Conservation (phyloP, 805 yeast genomes). For the Saturnispora besseyi region DNA sequence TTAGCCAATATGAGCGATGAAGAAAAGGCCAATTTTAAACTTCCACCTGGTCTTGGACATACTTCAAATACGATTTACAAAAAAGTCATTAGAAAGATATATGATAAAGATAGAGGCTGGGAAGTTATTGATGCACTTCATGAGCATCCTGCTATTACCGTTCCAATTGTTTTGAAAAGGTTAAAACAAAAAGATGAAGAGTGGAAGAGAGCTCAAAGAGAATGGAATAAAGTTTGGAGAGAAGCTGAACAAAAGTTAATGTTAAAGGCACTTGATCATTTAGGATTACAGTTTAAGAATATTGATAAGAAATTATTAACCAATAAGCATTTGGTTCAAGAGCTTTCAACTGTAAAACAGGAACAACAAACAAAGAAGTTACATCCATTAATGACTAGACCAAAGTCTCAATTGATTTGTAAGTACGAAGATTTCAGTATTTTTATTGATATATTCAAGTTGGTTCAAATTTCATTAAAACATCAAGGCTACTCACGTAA, state of each 20-base stretch:
- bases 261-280: slow-evolving; percentile 87
- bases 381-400: slow-evolving; percentile 78
- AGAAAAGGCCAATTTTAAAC: slow-evolving; percentile 67
- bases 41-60: slow-evolving; percentile 91
- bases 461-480: slow-evolving; percentile 58
- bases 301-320: slow-evolving; percentile 90
- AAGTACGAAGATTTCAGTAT: slow-evolving; percentile 57
- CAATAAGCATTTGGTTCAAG: slow-evolving; percentile 82
- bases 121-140: slow-evolving; percentile 95
- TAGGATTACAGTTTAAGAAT: slow-evolving; percentile 93
- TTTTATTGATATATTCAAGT: slow-evolving; percentile 61
- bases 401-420: slow-evolving; percentile 60
- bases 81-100: slow-evolving; percentile 84
- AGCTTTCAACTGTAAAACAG: slow-evolving; percentile 82
- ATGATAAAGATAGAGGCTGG: slow-evolving; percentile 89
- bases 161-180: slow-evolving; percentile 85
- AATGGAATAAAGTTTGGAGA: slow-evolving; percentile 99
- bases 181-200: slow-evolving; percentile 97
- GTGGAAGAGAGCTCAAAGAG: slow-evolving; percentile 96
- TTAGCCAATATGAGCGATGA: slow-evolving; percentile 88
- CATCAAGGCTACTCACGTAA: slow-evolving; percentile 67
- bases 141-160: slow-evolving; percentile 90
- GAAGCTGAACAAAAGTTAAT: slow-evolving; percentile 94
- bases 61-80: slow-evolving; percentile 86
- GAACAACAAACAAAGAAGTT: slow-evolving; percentile 84